Percentiles rank a stretch among this genome's conserved stretches.
These are phyloP conservation scores for Ogataea salicorniae DNA, from an alignment of 805 yeast genomes.

Conservation along the genomic window DNA sequence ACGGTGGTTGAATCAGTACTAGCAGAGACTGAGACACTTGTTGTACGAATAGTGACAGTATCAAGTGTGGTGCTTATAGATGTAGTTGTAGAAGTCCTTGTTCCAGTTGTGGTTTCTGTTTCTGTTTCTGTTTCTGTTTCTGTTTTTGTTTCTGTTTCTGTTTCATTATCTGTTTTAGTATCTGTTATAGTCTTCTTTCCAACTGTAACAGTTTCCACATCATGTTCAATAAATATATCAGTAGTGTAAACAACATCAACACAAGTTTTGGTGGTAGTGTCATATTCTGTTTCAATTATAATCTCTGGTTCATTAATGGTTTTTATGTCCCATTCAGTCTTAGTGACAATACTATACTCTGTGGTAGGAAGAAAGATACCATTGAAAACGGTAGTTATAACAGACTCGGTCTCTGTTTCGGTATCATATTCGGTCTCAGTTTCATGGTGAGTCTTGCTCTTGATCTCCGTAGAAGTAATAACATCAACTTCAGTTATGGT, in stretches of 20 bases:
- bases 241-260: slow-evolving; percentile 10
- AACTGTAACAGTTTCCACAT: slow-evolving; percentile 7
- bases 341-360: slow-evolving; percentile 12
- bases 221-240: slow-evolving; percentile 13
- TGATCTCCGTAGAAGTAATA: slow-evolving; percentile 4
- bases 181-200: slow-evolving; percentile 15
- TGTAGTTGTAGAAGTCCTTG: not conserved
- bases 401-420: slow-evolving; percentile 15
- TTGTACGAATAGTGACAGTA: slow-evolving; percentile 6
- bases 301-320: slow-evolving; percentile 3
- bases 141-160: slow-evolving; percentile 7
- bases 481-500: slow-evolving; percentile 5
- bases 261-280: slow-evolving; percentile 13
- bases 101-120: slow-evolving; percentile 9
- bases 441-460: not conserved
- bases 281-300: slow-evolving; percentile 15
- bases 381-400: slow-evolving; percentile 17
- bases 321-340: slow-evolving; percentile 13
- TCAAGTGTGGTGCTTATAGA: not conserved
- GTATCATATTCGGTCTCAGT: slow-evolving; percentile 11
- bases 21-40: slow-evolving; percentile 3
- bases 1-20: slow-evolving; percentile 7
- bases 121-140: slow-evolving; percentile 9
- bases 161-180: slow-evolving; percentile 12
- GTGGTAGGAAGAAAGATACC: slow-evolving; percentile 16